Evolutionary conservation across 495 filamentous ascomycete species (phyloP), one percentile per base, ranked within the genome.

Genomic region (Pseudoneurospora amorphoporcata): DNA sequence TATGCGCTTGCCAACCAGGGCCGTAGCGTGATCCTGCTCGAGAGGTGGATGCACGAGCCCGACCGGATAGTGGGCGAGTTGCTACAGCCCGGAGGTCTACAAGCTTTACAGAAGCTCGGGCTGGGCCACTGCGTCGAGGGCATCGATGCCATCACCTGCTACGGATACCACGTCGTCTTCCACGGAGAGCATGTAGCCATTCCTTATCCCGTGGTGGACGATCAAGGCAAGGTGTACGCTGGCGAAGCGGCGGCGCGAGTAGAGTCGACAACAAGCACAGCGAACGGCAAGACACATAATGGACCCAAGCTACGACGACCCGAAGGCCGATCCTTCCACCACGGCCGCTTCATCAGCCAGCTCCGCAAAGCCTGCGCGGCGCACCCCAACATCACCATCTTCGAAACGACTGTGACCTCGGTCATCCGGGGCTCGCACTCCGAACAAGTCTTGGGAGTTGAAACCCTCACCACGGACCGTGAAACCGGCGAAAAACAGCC

Each of bases 1-100:
- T 88, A 92, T 68, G 91, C 94, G 39, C 87, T 95, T 43, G 90
- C 90, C 14, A 88, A 88, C 65, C 96, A 98, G 81, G 94, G 94
- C 14, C 90, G 95, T 42, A 95, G 90, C 78, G 94, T 99, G 17
- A 87, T 97, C n/a, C 83, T 99, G 69, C 87, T 99, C 29, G 95
- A 99, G 82, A 86, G 86, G 74, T 95, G 91, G 81, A 84, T 97
- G 80, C 94, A 95, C 82, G 92, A 98, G 83, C 95, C 95, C 14
- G 93, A 98, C 84, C 90, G 95, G 71, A 99, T 99, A 77, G 94
- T 99, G 29, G 95, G 95, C 71, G 95, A 99, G 84, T 82, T 99
- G 72, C 83, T 99, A 78, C 95, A 99, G 80, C 95, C 95, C 4
- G 95, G 95, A 39, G 95, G 95, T 53, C 90, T 97, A 45, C 82